Percentiles rank a stretch among this genome's conserved stretches.
These are phyloP conservation scores for Talaromyces sp. DNA, from an alignment of 2,329 filamentous ascomycete genomes.

Conservation along the genomic window DNA sequence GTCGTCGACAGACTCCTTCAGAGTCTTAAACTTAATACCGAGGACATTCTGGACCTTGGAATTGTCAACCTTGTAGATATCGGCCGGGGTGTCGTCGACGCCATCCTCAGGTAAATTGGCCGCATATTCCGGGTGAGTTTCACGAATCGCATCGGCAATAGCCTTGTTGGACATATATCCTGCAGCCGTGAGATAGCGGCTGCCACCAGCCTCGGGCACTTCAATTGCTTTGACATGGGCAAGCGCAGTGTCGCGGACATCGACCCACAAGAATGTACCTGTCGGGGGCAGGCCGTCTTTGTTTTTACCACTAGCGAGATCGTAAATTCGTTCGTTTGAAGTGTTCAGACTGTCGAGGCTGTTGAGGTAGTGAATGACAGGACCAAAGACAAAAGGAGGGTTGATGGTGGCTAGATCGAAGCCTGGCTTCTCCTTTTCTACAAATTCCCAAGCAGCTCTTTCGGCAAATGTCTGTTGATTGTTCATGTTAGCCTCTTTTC, in stretches of 20 bases:
- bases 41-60: slow-evolving; percentile 36
- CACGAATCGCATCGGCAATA: slow-evolving; percentile 36
- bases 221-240: slow-evolving; percentile 46
- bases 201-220: slow-evolving; percentile 38
- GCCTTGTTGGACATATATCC: slow-evolving; percentile 40
- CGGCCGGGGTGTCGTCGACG: slow-evolving; percentile 23
- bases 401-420: slow-evolving; percentile 61
- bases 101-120: slow-evolving; percentile 36
- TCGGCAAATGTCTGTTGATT: slow-evolving; percentile 52
- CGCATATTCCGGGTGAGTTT: slow-evolving; percentile 38
- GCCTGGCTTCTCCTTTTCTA: slow-evolving; percentile 50
- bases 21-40: slow-evolving; percentile 34
- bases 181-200: slow-evolving; percentile 42
- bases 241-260: slow-evolving; percentile 45
- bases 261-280: slow-evolving; percentile 55
- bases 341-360: slow-evolving; percentile 64
- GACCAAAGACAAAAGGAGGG: slow-evolving; percentile 59
- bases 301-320: slow-evolving; percentile 59
- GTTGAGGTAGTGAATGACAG: slow-evolving; percentile 59
- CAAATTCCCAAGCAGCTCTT: slow-evolving; percentile 61
- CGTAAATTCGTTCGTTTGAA: slow-evolving; percentile 63
- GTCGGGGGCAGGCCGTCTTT: slow-evolving; percentile 56
- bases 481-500: slow-evolving; percentile 10
- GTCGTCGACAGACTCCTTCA: slow-evolving; percentile 35
- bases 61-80: slow-evolving; percentile 34